A percentile compares a stretch with the other conserved stretches of the same genome.
Conservation (phyloP, 306 rosid species). For the Casuarina cunninghamiana region DNA sequence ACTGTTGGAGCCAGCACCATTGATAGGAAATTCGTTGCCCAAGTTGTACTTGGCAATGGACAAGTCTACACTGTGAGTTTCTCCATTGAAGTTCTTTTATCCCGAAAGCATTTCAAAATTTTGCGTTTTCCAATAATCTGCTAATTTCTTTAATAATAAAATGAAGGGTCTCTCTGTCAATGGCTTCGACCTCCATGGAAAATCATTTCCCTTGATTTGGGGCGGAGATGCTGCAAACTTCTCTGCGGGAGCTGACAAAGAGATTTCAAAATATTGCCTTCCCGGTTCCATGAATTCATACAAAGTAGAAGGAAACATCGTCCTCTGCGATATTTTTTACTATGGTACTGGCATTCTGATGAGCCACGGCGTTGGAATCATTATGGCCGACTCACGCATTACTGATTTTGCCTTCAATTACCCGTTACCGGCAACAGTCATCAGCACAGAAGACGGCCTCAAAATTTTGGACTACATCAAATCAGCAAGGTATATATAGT, state of each 20-base stretch:
- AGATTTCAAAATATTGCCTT: slow-evolving; percentile 15
- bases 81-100: not conserved
- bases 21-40: slow-evolving; percentile 29
- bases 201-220: slow-evolving; percentile 29
- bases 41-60: slow-evolving; percentile 35
- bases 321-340: slow-evolving; percentile 18
- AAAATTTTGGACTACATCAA: slow-evolving; percentile 30
- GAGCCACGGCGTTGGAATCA: slow-evolving; percentile 29
- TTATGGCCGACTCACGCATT: slow-evolving; percentile 15
- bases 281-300: slow-evolving; percentile 12
- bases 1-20: slow-evolving; percentile 40
- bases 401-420: slow-evolving; percentile 18
- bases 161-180: slow-evolving; percentile 33
- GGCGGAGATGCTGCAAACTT: slow-evolving; percentile 43
- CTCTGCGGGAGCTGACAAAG: slow-evolving; percentile 26
- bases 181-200: slow-evolving; percentile 22
- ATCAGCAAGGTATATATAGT: slow-evolving; percentile 20
- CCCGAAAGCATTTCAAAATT: not conserved
- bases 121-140: not conserved
- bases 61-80: slow-evolving; percentile 18
- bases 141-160: not conserved
- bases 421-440: slow-evolving; percentile 23
- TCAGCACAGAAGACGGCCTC: slow-evolving; percentile 24
- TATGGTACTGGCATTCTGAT: slow-evolving; percentile 21
- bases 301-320: slow-evolving; percentile 24